Percentiles rank a stretch among this genome's conserved stretches.
These are phyloP conservation scores for Pseudocercospora cruenta DNA, from an alignment of 2,329 filamentous ascomycete genomes.

Conservation along the genomic window DNA sequence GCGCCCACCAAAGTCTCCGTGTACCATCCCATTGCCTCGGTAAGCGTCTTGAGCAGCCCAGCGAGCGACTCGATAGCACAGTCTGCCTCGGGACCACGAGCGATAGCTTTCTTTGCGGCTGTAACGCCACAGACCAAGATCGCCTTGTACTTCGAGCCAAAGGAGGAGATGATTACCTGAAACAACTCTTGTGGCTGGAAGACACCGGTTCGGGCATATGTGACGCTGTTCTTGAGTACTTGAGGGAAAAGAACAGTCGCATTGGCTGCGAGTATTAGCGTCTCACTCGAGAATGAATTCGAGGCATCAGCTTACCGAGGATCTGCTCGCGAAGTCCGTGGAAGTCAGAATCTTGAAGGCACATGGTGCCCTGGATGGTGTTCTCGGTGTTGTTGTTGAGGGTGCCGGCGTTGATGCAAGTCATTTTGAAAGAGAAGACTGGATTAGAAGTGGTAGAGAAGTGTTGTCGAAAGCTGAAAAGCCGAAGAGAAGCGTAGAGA, in stretches of 20 bases:
- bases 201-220: conserved; percentile 6
- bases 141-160: conserved; percentile 11
- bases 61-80: conserved; percentile 9
- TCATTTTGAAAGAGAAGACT: background rate
- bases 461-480: background rate
- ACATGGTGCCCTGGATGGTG: background rate
- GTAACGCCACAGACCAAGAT: conserved; percentile 13
- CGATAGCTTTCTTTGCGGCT: conserved; percentile 3
- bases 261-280: conserved; percentile 20
- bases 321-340: conserved; percentile 22
- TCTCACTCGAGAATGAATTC: background rate
- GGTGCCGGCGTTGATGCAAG: background rate
- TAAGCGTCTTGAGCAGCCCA: conserved; percentile 11
- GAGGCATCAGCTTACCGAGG: conserved; percentile 13
- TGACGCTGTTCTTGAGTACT: conserved; percentile 2
- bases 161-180: conserved; percentile 15
- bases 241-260: conserved; percentile 23
- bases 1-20: conserved; percentile 21
- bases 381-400: background rate
- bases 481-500: background rate
- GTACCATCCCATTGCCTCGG: conserved; percentile 21
- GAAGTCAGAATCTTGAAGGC: background rate
- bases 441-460: background rate
- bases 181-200: conserved; percentile 18
- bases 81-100: conserved; percentile 3